These are phyloP conservation scores for Solanum arcanum DNA, from an alignment of 257 asterid species.

Conservation along the genomic window DNA sequence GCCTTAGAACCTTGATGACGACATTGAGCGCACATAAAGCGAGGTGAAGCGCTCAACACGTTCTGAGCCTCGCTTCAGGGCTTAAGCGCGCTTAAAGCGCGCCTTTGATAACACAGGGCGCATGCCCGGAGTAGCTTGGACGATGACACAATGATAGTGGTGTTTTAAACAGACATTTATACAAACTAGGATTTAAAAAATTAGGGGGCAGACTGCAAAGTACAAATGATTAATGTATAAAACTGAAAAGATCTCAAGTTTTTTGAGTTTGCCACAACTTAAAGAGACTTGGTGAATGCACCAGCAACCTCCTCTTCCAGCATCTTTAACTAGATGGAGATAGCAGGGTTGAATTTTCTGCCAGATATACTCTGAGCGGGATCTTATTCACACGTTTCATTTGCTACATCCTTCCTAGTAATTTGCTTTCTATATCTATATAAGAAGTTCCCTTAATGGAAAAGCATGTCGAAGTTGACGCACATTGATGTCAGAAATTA, in stretches of 20 bases:
- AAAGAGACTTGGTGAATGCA: not conserved
- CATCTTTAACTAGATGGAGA: not conserved
- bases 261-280: not conserved
- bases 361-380: not conserved
- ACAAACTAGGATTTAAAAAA: not conserved
- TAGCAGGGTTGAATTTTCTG: not conserved
- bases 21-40: too few relatives aligned
- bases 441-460: not conserved
- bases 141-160: not conserved
- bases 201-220: not conserved
- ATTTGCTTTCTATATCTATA: not conserved
- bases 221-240: not conserved
- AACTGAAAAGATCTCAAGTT: not conserved
- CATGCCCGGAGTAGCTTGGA: not conserved
- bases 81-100: too few relatives aligned
- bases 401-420: not conserved
- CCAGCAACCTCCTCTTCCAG: not conserved
- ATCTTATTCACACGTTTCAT: not conserved
- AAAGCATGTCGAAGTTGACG: not conserved
- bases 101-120: too few relatives aligned
- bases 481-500: not conserved
- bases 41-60: too few relatives aligned
- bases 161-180: not conserved
- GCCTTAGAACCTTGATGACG: too few relatives aligned
- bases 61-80: too few relatives aligned